Evolutionary conservation across 148 eudicot genomes (phyloP), one percentile per base, ranked within the genome.

Genomic region (Limonium bicolor): DNA sequence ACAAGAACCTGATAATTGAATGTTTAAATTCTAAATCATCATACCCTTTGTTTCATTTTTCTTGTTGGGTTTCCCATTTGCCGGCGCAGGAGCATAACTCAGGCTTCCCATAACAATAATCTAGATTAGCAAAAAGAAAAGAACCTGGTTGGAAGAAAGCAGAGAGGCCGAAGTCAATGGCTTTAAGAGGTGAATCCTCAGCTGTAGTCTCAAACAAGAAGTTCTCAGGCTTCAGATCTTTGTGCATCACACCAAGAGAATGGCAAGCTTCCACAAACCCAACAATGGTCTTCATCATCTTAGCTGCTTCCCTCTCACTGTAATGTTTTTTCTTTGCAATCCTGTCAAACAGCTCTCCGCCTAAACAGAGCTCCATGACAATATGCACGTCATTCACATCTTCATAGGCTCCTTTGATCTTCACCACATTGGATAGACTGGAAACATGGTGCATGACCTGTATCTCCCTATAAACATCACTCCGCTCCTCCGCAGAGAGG

Each of bases 141-240:
- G 40, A 1, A 79, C 87, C 87, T 59, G 82, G 87, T 48, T 79
- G 72, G 21, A 67, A 79, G 33, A 74, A 79, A 14, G 74, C 82
- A 51, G 87, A 79, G 33, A 79, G 57, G 12, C 87, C 87, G 35
- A 79, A 79, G 47, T 79, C 87, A 20, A 67, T 74, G 15, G 75
- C 67, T 54, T 68, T 69, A 17, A 79, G 78, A 22, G 61, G 58
- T 11, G 87, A 71, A 66, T 74, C 82, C 54, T 74, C 82, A 27
- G 58, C 65, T 7, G 46, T 23, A 18, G 46, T 68, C 37, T 57
- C 48, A 36, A 79, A 79, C 62, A 79, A 56, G 63, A 74, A 79
- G 38, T 79, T 79, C 64, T 79, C 87, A 31, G 86, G 86, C 60
- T 78, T 78, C 15, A 78, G 72, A 68, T 78, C 86, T 42, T 81